Evolutionary conservation across 495 filamentous ascomycete species (phyloP), one percentile per base, ranked within the genome.

Genomic region (Talaromyces ruber): DNA sequence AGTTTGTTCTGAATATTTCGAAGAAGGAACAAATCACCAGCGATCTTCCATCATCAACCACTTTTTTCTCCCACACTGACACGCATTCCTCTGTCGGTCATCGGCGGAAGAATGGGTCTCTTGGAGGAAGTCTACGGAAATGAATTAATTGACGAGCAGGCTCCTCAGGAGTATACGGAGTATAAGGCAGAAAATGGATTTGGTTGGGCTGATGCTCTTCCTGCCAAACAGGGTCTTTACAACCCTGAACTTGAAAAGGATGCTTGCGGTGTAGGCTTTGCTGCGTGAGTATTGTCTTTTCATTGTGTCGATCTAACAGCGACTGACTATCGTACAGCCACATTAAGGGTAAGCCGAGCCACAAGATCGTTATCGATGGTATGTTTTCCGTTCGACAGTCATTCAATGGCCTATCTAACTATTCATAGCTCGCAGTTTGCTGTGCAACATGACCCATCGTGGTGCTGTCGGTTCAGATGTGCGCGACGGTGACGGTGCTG

Each of bases 321-420:
- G 66, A 70, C 57, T 63, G 67, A 29, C 6, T 32, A 39, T 45
- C 54, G 53, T 61, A 30, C 65, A 97, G 93, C 76, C 89, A 98
- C 71, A 97, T 98, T 74, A 99, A 99, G 81, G 94, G 95, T 78
- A 88, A 89, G 73, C 76, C 95, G 30, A 97, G 92, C 80, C 95
- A 99, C 79, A 99, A 99, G 75, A 98, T 98, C 68, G 88, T 98
- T 58, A 97, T 91, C 79, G 94, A 98, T 97, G 94, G 92, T 96
- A 81, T 77, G 88, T 74, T 14, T 55, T 32, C n/a, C 28, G 7
- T 21, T 57, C 29, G 4, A 28, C 34, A 24, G 1, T 39, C 1
- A 24, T 28, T 26, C 65, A 64, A 16, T 59, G 12, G 6, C 24
- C 61, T 18, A 11, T 45, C 47, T 62, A 26, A 60, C n/a, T 9